phyloP scores from a whole-genome alignment of 179 eudicot species.

The Camellia oleifera region DNA sequence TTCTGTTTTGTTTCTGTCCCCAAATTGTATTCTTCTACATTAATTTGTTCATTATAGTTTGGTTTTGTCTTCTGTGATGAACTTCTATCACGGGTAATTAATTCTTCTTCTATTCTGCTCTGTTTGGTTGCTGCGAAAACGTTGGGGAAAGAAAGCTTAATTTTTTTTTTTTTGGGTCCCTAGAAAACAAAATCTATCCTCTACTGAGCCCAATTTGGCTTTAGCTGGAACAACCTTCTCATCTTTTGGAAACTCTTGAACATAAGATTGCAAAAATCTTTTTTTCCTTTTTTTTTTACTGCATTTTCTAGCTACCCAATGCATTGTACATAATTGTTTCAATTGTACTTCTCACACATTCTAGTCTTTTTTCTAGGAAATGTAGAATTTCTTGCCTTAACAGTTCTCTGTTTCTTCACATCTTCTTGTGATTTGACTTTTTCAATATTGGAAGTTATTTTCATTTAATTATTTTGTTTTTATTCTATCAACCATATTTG shows the following conservation, averaged over 20 bases:
- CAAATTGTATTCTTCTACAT: background rate
- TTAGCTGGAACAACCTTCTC: background rate
- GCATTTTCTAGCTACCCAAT: background rate
- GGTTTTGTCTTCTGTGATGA: background rate
- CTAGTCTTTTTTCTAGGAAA: background rate
- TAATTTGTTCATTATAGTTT: background rate
- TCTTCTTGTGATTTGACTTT: background rate
- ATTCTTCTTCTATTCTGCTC: background rate
- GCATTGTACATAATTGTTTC: background rate
- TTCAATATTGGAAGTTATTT: background rate
- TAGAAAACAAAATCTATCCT: background rate
- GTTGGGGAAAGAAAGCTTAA: background rate
- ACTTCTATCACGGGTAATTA: background rate
- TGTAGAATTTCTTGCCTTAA: background rate
- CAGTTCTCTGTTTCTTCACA: background rate
- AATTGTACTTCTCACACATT: background rate
- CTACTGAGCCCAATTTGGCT: background rate
- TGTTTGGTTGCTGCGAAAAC: conserved; percentile 12
- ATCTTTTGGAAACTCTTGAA: background rate
- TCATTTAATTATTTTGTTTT: background rate
- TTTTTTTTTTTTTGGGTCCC: background rate
- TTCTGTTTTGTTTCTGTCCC: background rate
- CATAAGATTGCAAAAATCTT: background rate
- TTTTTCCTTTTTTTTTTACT: background rate
- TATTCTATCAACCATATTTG: background rate